Percentiles rank a stretch among this genome's conserved stretches.
Evolutionary conservation across 495 filamentous ascomycete species (phyloP).

Genomic region (Melanomma pulvis-pyrius): DNA sequence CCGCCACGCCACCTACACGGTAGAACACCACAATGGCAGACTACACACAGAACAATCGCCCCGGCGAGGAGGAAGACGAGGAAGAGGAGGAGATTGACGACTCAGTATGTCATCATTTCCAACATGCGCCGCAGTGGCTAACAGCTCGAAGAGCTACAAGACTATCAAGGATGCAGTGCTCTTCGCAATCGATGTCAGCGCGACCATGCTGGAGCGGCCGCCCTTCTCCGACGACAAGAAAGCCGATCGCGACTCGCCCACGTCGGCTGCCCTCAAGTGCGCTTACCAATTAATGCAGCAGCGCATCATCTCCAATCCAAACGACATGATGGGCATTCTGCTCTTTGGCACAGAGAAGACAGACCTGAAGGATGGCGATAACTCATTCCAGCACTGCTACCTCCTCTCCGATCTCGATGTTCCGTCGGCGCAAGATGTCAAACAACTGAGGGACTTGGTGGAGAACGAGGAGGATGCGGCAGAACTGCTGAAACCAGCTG

Average conservation of each 20-base stretch:
- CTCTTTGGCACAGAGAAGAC: conserved; percentile 88
- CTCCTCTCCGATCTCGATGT: conserved; percentile 87
- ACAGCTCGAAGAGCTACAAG: conserved; percentile 74
- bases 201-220: conserved; percentile 80
- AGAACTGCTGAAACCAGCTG: conserved; percentile 65
- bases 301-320: conserved; percentile 93
- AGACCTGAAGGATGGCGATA: conserved; percentile 70
- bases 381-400: conserved; percentile 89
- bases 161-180: conserved; percentile 93
- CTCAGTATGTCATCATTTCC: conserved; percentile 53
- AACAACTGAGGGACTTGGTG: conserved; percentile 69
- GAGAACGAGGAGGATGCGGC: conserved; percentile 69
- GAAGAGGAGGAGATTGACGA: conserved; percentile 70
- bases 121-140: conserved; percentile 1
- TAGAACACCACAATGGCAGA: conserved; percentile 29
- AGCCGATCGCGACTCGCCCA: conserved; percentile 67
- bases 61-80: conserved; percentile 55
- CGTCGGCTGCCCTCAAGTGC: conserved; percentile 86
- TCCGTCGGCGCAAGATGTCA: conserved; percentile 84
- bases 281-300: conserved; percentile 96
- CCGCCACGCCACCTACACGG: background rate
- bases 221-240: conserved; percentile 69
- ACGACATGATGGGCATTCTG: conserved; percentile 97
- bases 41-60: conserved; percentile 22
- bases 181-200: conserved; percentile 92